These are phyloP conservation scores for Calonectria ilicicola DNA, from an alignment of 2,329 filamentous ascomycete genomes.

Conservation along the genomic window DNA sequence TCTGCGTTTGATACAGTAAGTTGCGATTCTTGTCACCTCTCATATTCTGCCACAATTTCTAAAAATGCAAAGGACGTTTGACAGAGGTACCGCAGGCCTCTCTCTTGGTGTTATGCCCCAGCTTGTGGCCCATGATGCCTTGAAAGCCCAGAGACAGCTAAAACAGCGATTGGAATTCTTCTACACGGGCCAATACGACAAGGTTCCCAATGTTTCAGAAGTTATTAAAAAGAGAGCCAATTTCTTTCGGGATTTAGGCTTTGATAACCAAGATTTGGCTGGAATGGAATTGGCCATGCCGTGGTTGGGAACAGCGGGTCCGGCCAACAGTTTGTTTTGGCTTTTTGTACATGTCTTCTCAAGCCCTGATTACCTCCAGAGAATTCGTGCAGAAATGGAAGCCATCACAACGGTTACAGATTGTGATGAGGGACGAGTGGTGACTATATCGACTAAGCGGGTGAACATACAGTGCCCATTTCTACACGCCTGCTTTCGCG, in stretches of 20 bases:
- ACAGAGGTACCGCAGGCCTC: neutral
- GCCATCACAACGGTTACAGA: neutral
- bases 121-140: neutral
- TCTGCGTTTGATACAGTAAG: conserved; percentile 52
- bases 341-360: conserved; percentile 23
- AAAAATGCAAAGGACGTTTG: neutral
- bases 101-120: neutral
- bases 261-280: neutral
- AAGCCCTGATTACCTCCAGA: neutral
- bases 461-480: conserved; percentile 10
- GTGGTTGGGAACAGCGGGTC: conserved; percentile 20
- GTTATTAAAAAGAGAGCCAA: conserved; percentile 1
- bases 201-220: neutral
- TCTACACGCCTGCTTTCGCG: conserved; percentile 14
- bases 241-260: neutral
- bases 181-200: neutral
- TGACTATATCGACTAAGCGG: neutral
- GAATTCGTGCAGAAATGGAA: conserved; percentile 13
- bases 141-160: conserved; percentile 1
- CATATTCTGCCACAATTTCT: neutral
- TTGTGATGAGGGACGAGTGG: neutral
- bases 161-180: neutral
- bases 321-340: conserved; percentile 23
- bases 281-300: conserved; percentile 12
- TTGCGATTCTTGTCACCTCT: neutral